Evolutionary conservation across 1,284 basidiomycete genomes (phyloP), one percentile per base, ranked within the genome.

Genomic region (Boletellus deceptivus): DNA sequence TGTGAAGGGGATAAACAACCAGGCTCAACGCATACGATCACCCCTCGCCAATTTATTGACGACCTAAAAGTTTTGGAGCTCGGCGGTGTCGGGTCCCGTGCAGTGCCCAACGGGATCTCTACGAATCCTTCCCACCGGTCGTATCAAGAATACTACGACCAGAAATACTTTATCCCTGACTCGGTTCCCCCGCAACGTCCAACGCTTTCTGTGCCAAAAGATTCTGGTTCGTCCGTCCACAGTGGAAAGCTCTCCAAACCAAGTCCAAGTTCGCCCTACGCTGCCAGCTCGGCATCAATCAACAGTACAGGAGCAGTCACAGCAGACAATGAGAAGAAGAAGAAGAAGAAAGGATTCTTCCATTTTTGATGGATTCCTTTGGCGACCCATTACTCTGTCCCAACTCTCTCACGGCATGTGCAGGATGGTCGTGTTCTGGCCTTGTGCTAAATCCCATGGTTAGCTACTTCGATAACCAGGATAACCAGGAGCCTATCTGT

Each of bases 11-110:
- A 44, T 16, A 49, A 46, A 36, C 41, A 10, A 31, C 13, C 40
- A 95, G 95, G 96, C 27, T 96, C 95, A 11, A 95, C 94, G 8
- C 93, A 98, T 67, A 77, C 84, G 8, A 69, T 88, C 55, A 95
- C 92, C 1, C 96, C 97, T 0, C 82, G 85, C 42, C 72, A 81
- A 27, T 98, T 97, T 66, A 75, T 97, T 46, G 87, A 91, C 53
- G 91, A 95, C 63, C 74, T 98, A 52, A 89, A 91, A 65, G 83
- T 87, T 16, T 76, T 98, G 18, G 91, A 89, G 48, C 73, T 90
- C n/a, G 83, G 75, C 46, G 93, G 86, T 46, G 82, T 79, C 52
- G 93, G 80, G 55, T 94, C 82, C 48, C 81, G 72, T 62, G 80
- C 77, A 52, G 70, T 85, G 33, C 92, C 92, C 0, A 89, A 90